Evolutionary conservation across 2,329 filamentous ascomycete genomes (phyloP).

Genomic region (Ascochyta viciae-villosae): DNA sequence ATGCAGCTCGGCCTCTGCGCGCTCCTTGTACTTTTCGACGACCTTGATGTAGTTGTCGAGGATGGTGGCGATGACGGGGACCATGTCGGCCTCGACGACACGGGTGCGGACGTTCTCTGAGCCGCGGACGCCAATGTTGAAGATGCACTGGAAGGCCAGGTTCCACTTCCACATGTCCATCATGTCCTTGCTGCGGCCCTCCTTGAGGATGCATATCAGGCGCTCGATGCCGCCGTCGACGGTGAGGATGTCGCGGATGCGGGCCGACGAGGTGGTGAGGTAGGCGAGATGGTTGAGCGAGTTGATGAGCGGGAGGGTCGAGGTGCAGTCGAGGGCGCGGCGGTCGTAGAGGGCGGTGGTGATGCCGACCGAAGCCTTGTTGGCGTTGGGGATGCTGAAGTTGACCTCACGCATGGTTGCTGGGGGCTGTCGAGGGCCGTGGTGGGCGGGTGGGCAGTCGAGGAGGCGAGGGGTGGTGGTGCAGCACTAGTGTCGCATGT

Average conservation of each 20-base stretch:
- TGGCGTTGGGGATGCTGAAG: slow-evolving; percentile 98
- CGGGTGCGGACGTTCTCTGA: slow-evolving; percentile 93
- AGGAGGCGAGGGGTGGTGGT: slow-evolving; percentile 36
- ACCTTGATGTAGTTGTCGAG: slow-evolving; percentile 98
- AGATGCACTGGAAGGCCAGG: slow-evolving; percentile 96
- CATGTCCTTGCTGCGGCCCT: slow-evolving; percentile 95
- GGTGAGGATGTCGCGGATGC: slow-evolving; percentile 96
- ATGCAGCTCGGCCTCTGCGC: slow-evolving; percentile 80
- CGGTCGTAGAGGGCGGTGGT: slow-evolving; percentile 98
- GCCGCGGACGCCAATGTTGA: slow-evolving; percentile 96
- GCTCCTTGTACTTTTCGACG: slow-evolving; percentile 87
- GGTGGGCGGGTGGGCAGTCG: slow-evolving; percentile 11
- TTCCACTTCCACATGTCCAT: slow-evolving; percentile 99
- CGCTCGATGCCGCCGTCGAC: slow-evolving; percentile 98
- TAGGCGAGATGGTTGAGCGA: slow-evolving; percentile 98
- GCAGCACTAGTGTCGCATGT: slow-evolving; percentile 45
- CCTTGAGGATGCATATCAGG: slow-evolving; percentile 96
- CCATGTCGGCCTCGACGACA: slow-evolving; percentile 98
- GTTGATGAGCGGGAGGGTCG: slow-evolving; percentile 96
- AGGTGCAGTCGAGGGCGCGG: slow-evolving; percentile 96
- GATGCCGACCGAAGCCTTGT: slow-evolving; percentile 98
- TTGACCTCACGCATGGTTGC: slow-evolving; percentile 96
- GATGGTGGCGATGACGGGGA: slow-evolving; percentile 97
- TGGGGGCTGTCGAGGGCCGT: slow-evolving; percentile 27
- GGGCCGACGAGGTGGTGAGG: slow-evolving; percentile 94